Conservation (phyloP, 2,329 filamentous ascomycete species). For the Rhynchosporium secalis region DNA sequence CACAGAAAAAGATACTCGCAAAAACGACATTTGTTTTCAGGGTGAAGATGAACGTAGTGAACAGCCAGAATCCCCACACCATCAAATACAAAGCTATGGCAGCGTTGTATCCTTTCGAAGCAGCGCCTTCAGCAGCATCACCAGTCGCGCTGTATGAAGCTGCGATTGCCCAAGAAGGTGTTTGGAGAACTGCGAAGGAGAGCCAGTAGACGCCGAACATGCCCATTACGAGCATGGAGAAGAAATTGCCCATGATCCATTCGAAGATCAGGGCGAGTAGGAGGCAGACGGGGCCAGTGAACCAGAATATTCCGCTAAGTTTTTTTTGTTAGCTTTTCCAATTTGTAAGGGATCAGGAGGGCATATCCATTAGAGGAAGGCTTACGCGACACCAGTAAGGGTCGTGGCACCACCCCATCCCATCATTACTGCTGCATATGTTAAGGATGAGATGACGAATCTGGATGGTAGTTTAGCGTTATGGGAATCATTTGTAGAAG, state of each 20-base stretch:
- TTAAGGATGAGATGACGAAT: slow-evolving; percentile 43
- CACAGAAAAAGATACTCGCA: slow-evolving; percentile 50
- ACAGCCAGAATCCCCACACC: slow-evolving; percentile 54
- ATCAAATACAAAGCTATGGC: slow-evolving; percentile 51
- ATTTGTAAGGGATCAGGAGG: not conserved
- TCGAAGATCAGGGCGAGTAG: slow-evolving; percentile 51
- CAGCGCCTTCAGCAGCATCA: slow-evolving; percentile 46
- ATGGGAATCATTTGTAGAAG: too few species aligned
- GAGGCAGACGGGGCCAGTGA: slow-evolving; percentile 48
- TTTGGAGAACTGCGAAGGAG: slow-evolving; percentile 51
- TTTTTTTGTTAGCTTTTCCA: too few species aligned
- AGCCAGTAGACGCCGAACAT: slow-evolving; percentile 53
- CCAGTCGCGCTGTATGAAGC: slow-evolving; percentile 45
- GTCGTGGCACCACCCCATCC: slow-evolving; percentile 32
- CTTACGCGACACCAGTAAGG: slow-evolving; percentile 29
- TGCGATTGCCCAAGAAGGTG: slow-evolving; percentile 50
- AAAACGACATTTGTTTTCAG: slow-evolving; percentile 53
- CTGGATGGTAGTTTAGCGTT: not conserved
- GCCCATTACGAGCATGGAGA: slow-evolving; percentile 53
- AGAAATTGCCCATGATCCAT: slow-evolving; percentile 54
- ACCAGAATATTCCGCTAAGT: slow-evolving; percentile 31
- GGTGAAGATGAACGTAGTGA: slow-evolving; percentile 53
- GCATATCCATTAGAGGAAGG: not conserved
- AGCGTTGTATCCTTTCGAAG: slow-evolving; percentile 49
- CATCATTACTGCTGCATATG: slow-evolving; percentile 29